These are phyloP conservation scores for Arthroderma uncinatum DNA, from an alignment of 2,329 filamentous ascomycete species.

Conservation along the genomic window DNA sequence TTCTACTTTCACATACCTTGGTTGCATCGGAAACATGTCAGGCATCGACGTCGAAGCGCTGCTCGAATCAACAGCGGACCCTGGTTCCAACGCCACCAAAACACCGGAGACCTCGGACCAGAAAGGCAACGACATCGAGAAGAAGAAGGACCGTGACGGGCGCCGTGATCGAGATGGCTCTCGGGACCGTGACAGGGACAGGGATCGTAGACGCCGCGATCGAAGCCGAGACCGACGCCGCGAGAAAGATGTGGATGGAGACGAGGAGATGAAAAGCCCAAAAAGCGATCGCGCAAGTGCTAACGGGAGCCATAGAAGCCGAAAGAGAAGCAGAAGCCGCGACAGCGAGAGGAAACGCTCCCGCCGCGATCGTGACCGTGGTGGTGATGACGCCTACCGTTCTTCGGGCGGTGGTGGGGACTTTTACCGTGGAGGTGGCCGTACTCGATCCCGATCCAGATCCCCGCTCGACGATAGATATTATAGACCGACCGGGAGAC, in stretches of 20 bases:
- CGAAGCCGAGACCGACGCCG: conserved; percentile 37
- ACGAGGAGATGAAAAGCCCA: conserved; percentile 53
- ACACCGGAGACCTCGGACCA: conserved; percentile 29
- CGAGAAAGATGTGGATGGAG: conserved; percentile 44
- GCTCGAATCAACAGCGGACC: conserved; percentile 70
- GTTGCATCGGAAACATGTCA: conserved; percentile 42
- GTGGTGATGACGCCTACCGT: conserved; percentile 37
- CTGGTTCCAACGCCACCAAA: conserved; percentile 20
- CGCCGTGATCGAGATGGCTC: conserved; percentile 48
- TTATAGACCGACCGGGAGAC: conserved; percentile 41
- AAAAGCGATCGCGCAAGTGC: conserved; percentile 63
- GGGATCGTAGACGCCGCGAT: conserved; percentile 48
- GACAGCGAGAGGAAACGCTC: conserved; percentile 64
- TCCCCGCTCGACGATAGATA: conserved; percentile 54
- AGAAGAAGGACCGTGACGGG: conserved; percentile 42
- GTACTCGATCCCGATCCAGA: conserved; percentile 58
- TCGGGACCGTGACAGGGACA: conserved; percentile 45
- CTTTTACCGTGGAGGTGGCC: conserved; percentile 56
- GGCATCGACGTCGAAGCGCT: conserved; percentile 78
- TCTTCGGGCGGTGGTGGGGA: conserved; percentile 48
- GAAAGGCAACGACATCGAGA: conserved; percentile 49
- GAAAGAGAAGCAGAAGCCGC: conserved; percentile 66
- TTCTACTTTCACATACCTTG: conserved; percentile 20
- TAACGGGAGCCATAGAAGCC: conserved; percentile 62
- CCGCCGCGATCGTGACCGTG: conserved; percentile 54